Base-by-base conservation (phyloP, 495 filamentous ascomycete genomes). In the Penicillium egyptiacum region DNA sequence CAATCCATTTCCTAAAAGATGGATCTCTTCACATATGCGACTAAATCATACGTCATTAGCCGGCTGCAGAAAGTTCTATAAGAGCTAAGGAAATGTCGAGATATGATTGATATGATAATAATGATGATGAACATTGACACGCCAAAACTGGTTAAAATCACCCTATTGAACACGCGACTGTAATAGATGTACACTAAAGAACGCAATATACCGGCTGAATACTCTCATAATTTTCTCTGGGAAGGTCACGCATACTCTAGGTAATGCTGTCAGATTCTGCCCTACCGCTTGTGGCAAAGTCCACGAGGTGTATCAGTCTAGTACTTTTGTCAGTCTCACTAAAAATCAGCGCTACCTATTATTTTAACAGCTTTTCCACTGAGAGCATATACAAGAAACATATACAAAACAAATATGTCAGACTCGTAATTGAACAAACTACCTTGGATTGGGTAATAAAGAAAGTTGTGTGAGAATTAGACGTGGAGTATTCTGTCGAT, bases 401-500 rank as follows among this genome's bases (percentile, higher is more conserved):
- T 23, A 23, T 40, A 5, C 17, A 25, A 51, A 51, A 35, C 20
- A 20, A 14, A 19, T 8, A 22, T 20, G 4, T 12, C 20, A 9
- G n/a, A 22, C 8, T 16, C 28, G 20, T 12, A 39, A 30, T 14
- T 12, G 1, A 33, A 11, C 10, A 37, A 50, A 20, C 20, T 51
- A 41, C 49, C 33, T 26, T 5, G 19, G 19, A 30, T 42, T 53
- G 20, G 49, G 41, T 23, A 51, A 51, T 41, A 40, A 51, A 41
- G 37, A 33, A 43, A 42, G 39, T 19, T 28, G 22, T 41, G 22
- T 53, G 3, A 4, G 51, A 31, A 43, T 41, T 53, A 46, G 41
- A 28, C 48, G 19, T 30, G 10, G 44, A 61, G 49, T 33, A 33
- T n/a, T n/a, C n/a, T n/a, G n/a, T n/a, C n/a, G n/a, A n/a, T n/a